Percentiles rank a stretch among this genome's conserved stretches.
Evolutionary conservation across 306 rosid species (phyloP).

Genomic region (Corylus americana): DNA sequence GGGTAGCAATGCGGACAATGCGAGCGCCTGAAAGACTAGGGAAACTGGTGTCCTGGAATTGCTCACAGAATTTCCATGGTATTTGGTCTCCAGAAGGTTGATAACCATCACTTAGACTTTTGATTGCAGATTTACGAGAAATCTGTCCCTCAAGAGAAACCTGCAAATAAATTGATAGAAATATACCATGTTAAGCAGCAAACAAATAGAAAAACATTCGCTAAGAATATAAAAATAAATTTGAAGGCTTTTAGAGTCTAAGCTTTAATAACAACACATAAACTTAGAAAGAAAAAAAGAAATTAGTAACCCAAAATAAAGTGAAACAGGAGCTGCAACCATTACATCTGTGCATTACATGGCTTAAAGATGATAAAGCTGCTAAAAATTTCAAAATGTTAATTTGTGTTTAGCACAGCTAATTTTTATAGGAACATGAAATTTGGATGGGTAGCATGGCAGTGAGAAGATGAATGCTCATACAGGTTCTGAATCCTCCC

Average conservation of each 20-base stretch:
- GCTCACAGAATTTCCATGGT: slow-evolving; percentile 96
- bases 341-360: too few relatives aligned
- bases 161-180: slow-evolving; percentile 38
- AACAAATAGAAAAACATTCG: background rate
- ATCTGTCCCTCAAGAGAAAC: slow-evolving; percentile 90
- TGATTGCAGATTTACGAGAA: slow-evolving; percentile 77
- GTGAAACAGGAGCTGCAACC: background rate
- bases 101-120: slow-evolving; percentile 74
- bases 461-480: background rate
- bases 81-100: slow-evolving; percentile 92
- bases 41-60: slow-evolving; percentile 79
- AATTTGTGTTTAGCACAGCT: too few relatives aligned
- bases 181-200: slow-evolving; percentile 13
- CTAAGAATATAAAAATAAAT: background rate
- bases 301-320: background rate
- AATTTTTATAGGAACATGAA: too few relatives aligned
- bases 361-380: background rate
- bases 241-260: background rate
- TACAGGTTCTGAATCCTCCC: background rate
- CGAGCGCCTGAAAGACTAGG: slow-evolving; percentile 96
- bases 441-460: background rate
- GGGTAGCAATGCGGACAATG: slow-evolving; percentile 96
- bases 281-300: background rate
- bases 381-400: background rate
- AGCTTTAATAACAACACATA: background rate